Conservation (phyloP, 306 rosid genomes). For the Purshia tridentata region DNA sequence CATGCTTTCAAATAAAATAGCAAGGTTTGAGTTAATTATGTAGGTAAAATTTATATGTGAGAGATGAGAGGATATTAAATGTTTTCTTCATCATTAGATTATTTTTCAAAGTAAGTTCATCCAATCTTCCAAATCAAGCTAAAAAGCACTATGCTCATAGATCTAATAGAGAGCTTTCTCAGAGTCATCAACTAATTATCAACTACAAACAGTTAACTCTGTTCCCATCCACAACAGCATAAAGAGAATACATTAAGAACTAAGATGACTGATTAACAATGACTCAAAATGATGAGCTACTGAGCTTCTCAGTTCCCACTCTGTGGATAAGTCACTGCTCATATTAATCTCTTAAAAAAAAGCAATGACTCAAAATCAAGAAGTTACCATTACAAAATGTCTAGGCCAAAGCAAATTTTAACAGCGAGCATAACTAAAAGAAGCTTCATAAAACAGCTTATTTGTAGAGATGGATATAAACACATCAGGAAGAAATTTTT, state of each 20-base stretch:
- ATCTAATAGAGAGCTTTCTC: no score
- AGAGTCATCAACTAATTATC: background rate
- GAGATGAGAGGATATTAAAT: background rate
- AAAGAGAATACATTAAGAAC: background rate
- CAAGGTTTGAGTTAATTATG: background rate
- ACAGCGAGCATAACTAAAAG: background rate
- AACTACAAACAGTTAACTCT: slow-evolving; percentile 1
- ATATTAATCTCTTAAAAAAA: no score
- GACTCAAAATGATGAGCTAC: no score
- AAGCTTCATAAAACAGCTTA: background rate
- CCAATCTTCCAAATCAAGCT: slow-evolving; percentile 1
- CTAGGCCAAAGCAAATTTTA: background rate
- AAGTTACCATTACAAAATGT: background rate
- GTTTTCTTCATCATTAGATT: background rate
- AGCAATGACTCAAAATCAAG: background rate
- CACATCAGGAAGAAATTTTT: background rate
- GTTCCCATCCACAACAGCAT: background rate
- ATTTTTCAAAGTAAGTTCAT: background rate
- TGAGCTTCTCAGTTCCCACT: no score
- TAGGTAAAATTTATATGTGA: background rate
- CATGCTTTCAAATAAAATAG: background rate
- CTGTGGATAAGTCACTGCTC: no score
- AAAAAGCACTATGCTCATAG: background rate
- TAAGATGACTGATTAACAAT: slow-evolving; percentile 3
- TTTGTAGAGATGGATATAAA: background rate